Evolutionary conservation across 176 grass and related monocot species (phyloP).

Genomic region (Musa itinerans): DNA sequence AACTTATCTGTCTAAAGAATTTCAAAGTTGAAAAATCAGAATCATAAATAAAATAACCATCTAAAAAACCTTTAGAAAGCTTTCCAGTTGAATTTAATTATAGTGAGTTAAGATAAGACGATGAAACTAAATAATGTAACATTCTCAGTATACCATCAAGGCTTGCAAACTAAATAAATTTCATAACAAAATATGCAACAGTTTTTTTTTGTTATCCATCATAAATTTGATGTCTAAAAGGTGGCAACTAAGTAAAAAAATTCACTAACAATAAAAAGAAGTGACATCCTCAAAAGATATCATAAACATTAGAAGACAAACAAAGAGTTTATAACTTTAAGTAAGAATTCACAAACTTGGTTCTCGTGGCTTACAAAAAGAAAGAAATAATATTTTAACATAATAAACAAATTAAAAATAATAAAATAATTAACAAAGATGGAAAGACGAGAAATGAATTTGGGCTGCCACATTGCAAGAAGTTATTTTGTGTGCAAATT

Average conservation of each 20-base stretch:
- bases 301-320: background rate
- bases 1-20: slow-evolving; percentile 86
- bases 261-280: background rate
- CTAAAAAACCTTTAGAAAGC: too few species aligned
- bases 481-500: too few species aligned
- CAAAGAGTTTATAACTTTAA: too few species aligned
- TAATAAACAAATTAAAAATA: too few species aligned
- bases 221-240: background rate
- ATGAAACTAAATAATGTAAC: background rate
- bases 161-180: background rate
- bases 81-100: too few species aligned
- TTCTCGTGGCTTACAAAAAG: background rate
- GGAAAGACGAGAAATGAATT: too few species aligned
- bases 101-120: background rate
- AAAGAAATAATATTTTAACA: background rate
- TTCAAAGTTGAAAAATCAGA: slow-evolving; percentile 33
- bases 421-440: too few species aligned
- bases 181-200: background rate
- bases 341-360: too few species aligned
- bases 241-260: background rate
- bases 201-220: background rate
- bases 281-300: background rate
- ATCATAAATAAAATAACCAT: background rate
- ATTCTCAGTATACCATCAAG: background rate
- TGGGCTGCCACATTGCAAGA: too few species aligned